A percentile compares a stretch with the other conserved stretches of the same genome.
Conservation (phyloP, 78 protist genomes). For the Polysphondylium violaceum region DNA sequence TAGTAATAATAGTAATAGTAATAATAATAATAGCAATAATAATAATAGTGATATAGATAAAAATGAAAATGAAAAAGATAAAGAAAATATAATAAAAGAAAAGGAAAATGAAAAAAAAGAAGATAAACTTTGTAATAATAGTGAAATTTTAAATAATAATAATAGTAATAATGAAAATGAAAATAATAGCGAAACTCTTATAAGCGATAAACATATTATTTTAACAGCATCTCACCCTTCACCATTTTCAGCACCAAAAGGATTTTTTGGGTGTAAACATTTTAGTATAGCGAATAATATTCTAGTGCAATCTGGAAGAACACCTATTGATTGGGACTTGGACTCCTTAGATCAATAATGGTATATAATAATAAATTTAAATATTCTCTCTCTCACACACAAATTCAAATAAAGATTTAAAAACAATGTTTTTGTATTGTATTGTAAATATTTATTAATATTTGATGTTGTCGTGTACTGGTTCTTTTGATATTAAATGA, state of each 20-base stretch:
- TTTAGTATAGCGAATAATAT: slow-evolving; percentile 74
- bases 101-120: background rate
- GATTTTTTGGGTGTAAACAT: slow-evolving; percentile 78
- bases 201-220: slow-evolving; percentile 47
- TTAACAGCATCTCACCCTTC: slow-evolving; percentile 87
- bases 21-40: background rate
- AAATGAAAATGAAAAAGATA: background rate
- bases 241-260: slow-evolving; percentile 49
- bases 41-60: background rate
- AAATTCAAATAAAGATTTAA: too few relatives aligned
- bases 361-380: too few relatives aligned
- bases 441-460: too few relatives aligned
- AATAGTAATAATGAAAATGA: background rate
- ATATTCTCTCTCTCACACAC: too few relatives aligned
- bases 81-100: background rate
- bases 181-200: background rate
- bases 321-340: slow-evolving; percentile 84
- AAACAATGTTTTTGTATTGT: too few relatives aligned
- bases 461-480: too few relatives aligned
- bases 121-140: slow-evolving; percentile 10
- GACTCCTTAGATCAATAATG: background rate
- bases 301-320: slow-evolving; percentile 7
- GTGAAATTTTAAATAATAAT: background rate
- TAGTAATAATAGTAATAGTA: slow-evolving; percentile 13
- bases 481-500: too few relatives aligned